A percentile compares a stretch with the other conserved stretches of the same genome.
phyloP scores from a whole-genome alignment of 139 green algal genomes.

The Asterochloris erici region DNA sequence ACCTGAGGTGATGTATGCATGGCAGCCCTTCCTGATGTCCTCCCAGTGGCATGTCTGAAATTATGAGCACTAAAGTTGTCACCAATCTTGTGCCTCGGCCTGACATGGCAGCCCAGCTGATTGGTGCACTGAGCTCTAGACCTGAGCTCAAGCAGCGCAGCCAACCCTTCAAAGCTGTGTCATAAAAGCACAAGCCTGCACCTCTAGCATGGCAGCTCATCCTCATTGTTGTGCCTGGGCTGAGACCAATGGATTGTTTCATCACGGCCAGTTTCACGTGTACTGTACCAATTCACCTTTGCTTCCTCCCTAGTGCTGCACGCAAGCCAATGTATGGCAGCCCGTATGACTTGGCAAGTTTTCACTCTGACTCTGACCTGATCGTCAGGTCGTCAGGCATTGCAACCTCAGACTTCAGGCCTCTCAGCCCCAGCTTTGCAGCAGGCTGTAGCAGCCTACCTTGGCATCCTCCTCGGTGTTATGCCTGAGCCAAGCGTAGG shows the following conservation, averaged over 20 bases:
- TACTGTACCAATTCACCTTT: slow-evolving; percentile 37
- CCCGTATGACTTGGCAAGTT: background rate
- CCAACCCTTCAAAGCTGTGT: too few species aligned
- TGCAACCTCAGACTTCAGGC: background rate
- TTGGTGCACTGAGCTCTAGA: too few species aligned
- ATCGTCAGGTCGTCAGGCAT: background rate
- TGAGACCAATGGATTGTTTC: slow-evolving; percentile 34
- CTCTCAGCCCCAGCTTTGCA: background rate
- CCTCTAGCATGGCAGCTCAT: background rate
- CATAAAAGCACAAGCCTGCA: too few species aligned
- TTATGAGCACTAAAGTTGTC: too few species aligned
- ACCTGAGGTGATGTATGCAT: too few species aligned
- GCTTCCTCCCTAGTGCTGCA: slow-evolving; percentile 80
- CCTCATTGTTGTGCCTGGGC: slow-evolving; percentile 82
- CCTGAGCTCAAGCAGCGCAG: too few species aligned
- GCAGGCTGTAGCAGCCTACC: slow-evolving; percentile 15
- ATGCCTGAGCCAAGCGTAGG: slow-evolving; percentile 78
- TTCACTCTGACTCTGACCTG: background rate
- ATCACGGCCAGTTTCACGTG: background rate
- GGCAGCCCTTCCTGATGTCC: too few species aligned
- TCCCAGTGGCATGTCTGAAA: too few species aligned
- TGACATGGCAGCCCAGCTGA: too few species aligned
- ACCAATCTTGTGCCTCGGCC: too few species aligned
- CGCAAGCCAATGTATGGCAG: slow-evolving; percentile 56
- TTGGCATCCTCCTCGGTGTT: slow-evolving; percentile 84